phyloP scores from a whole-genome alignment of 495 filamentous ascomycete species.

The Annulohypoxylon maeteangense region DNA sequence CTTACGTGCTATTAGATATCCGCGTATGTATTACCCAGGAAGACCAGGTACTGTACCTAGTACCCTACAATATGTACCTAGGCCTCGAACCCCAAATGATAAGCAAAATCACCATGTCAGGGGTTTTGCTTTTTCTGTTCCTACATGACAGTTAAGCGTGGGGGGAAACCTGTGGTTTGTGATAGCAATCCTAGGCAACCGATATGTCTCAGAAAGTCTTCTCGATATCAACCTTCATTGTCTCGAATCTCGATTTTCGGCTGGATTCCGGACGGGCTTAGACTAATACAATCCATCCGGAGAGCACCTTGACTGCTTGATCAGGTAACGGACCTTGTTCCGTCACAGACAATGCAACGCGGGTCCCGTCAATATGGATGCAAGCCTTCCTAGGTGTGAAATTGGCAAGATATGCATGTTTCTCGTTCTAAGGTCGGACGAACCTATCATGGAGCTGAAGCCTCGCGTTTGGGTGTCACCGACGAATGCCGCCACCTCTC shows the following conservation, averaged over 20 bases:
- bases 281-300: constrained; percentile 2
- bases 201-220: constrained; percentile 3
- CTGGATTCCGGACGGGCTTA: constrained; percentile 17
- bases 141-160: constrained; percentile 13
- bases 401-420: constrained; percentile 34
- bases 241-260: constrained; percentile 35
- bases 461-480: constrained; percentile 37
- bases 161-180: constrained; percentile 9
- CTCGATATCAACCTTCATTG: constrained; percentile 20
- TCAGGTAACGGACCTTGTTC: constrained; percentile 22
- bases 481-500: constrained; percentile 30
- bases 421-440: constrained; percentile 27
- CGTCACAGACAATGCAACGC: constrained; percentile 34
- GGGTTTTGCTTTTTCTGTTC: constrained; percentile 6
- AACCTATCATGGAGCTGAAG: constrained; percentile 33
- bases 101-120: constrained; percentile 13
- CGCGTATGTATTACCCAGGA: neutral
- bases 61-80: no score
- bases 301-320: constrained; percentile 14
- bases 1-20: constrained; percentile 8
- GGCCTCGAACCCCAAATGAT: constrained; percentile 17
- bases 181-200: constrained; percentile 9
- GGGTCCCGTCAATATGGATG: constrained; percentile 33
- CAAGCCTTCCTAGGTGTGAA: constrained; percentile 8
- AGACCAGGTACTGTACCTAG: no score